These are phyloP conservation scores for Zygosaccharomyces pseudobailii DNA, from an alignment of 1,139 yeast species.

Conservation along the genomic window DNA sequence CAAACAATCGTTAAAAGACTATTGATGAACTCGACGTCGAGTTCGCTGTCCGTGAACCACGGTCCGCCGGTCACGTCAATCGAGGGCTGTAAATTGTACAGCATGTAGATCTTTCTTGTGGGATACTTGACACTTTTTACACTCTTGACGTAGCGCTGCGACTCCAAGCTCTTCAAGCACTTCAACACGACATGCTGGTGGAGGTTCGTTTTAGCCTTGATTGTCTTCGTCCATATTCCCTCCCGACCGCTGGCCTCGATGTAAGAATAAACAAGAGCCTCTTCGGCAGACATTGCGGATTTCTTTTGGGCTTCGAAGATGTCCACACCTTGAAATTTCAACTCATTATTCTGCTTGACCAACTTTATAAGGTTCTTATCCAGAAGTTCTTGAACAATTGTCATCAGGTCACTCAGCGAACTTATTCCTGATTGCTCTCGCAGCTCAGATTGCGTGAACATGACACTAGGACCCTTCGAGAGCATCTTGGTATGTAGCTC, in stretches of 20 bases:
- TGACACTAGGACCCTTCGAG: slow-evolving; percentile 41
- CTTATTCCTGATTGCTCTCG: slow-evolving; percentile 40
- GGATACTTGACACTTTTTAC: slow-evolving; percentile 92
- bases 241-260: slow-evolving; percentile 93
- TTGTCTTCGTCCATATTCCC: slow-evolving; percentile 94
- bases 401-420: slow-evolving; percentile 47
- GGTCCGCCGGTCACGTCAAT: slow-evolving; percentile 98
- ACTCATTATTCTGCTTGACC: slow-evolving; percentile 56
- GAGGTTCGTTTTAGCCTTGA: slow-evolving; percentile 83
- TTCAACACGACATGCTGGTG: slow-evolving; percentile 90
- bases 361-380: slow-evolving; percentile 64
- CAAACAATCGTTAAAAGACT: slow-evolving; percentile 78
- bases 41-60: slow-evolving; percentile 95
- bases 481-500: slow-evolving; percentile 58
- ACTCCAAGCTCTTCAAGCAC: slow-evolving; percentile 77
- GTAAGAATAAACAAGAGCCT: slow-evolving; percentile 83
- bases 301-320: slow-evolving; percentile 65
- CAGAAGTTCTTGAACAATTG: slow-evolving; percentile 60
- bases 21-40: slow-evolving; percentile 90
- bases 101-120: slow-evolving; percentile 94
- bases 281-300: slow-evolving; percentile 76
- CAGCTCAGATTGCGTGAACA: slow-evolving; percentile 59
- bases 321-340: slow-evolving; percentile 70
- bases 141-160: slow-evolving; percentile 79
- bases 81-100: slow-evolving; percentile 87